A percentile compares a stretch with the other conserved stretches of the same genome.
Conservation (phyloP, 257 asterid species). For the Lycium ferocissimum region DNA sequence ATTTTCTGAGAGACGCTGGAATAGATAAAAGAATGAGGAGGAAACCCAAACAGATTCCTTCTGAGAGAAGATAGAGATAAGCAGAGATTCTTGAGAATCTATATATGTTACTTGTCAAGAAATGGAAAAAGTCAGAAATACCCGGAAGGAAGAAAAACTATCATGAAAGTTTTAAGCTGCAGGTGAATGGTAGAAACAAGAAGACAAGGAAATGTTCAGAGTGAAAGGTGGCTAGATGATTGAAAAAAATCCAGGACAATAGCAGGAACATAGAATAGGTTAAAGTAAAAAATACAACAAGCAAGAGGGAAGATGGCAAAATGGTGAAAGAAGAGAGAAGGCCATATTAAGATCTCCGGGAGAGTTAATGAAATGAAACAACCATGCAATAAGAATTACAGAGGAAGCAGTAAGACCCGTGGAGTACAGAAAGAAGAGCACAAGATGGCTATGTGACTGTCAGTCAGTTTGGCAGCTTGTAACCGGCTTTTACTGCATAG, state of each 20-base stretch:
- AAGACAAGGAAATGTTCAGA: neutral
- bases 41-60: neutral
- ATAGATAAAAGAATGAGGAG: neutral
- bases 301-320: neutral
- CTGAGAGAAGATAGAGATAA: neutral
- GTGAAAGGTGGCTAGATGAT: neutral
- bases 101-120: neutral
- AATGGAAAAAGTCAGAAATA: neutral
- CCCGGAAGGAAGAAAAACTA: neutral
- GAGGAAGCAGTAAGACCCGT: neutral
- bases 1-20: neutral
- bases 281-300: neutral
- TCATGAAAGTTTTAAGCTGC: neutral
- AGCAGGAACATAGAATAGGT: neutral
- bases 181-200: neutral
- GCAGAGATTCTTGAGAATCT: slow-evolving; percentile 1
- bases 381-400: neutral
- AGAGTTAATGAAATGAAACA: neutral
- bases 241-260: neutral
- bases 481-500: neutral
- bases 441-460: neutral
- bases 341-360: neutral
- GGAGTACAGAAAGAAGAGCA: neutral
- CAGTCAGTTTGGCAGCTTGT: neutral
- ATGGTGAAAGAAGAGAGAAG: neutral